Evolutionary conservation across 2,329 filamentous ascomycete genomes (phyloP), one percentile per base, ranked within the genome.

Genomic region (Cucurbitaria berberidis): DNA sequence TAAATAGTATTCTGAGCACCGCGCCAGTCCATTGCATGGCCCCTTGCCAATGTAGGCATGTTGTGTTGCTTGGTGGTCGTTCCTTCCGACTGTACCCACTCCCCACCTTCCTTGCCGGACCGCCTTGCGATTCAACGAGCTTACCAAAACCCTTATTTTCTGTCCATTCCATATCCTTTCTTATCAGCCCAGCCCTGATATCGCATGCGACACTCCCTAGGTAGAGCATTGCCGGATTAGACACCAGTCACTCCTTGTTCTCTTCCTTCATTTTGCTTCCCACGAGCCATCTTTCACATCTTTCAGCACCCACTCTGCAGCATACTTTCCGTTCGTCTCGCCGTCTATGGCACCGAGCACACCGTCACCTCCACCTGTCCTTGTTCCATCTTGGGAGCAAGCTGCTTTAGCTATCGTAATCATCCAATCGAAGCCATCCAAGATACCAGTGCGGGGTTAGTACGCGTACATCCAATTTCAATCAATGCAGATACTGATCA

Each of bases 401-500:
- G 47, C 72, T 16, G 72, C 74, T 3, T 59, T 74, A 15, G 74
- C 73, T 6, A 56, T 76, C 36, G 68, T 70, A 3, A 57, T 77
- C n/a, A 55, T 78, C n/a, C 66, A 63, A 19, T 67, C 69, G 2
- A 80, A 77, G 51, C 77, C 78, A 5, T 38, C 54, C 5, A 67
- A 62, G 0, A 51, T 73, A 16, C 57, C 66, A 2, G 62, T 76
- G 3, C 65, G 66, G 68, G 73, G 74, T 73, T 10, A 51, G 59
- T 51, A 16, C 22, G 16, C 15, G 5, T 9, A n/a, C 18, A 13
- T 3, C 13, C 10, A 13, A 29, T 9, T 15, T 10, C 19, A 16
- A 15, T 26, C 2, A 8, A 10, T n/a, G 15, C 24, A 9, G n/a
- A 10, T 41, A 21, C 38, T 64, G 32, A 67, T 36, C 22, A 13